phyloP scores from a whole-genome alignment of 371 early-diverging fungal genomes.

The Mucor velutinosus region DNA sequence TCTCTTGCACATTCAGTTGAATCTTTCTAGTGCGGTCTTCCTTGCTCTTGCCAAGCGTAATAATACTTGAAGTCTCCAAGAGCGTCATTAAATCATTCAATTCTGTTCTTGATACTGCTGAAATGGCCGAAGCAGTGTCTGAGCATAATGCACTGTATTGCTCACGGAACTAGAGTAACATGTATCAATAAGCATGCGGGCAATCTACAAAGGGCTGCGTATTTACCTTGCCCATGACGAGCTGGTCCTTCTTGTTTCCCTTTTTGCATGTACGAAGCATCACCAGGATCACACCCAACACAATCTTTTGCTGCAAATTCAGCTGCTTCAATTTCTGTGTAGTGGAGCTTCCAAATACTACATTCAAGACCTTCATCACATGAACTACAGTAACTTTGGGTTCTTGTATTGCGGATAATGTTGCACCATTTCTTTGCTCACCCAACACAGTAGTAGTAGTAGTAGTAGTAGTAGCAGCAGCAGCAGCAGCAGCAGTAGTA shows the following conservation, averaged over 20 bases:
- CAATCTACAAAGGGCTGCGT: slow-evolving; percentile 9
- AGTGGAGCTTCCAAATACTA: slow-evolving; percentile 66
- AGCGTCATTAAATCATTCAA: slow-evolving; percentile 72
- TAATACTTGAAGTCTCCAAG: slow-evolving; percentile 76
- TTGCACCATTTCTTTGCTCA: slow-evolving; percentile 19
- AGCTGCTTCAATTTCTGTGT: slow-evolving; percentile 66
- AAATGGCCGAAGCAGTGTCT: slow-evolving; percentile 45
- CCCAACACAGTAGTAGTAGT: slow-evolving; percentile 20
- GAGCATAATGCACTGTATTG: slow-evolving; percentile 58
- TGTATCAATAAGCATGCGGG: background rate
- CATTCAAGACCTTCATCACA: slow-evolving; percentile 71
- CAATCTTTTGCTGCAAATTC: slow-evolving; percentile 82
- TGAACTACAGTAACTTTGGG: slow-evolving; percentile 84
- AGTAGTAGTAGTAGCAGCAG: no score
- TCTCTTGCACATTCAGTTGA: slow-evolving; percentile 48
- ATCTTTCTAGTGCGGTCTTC: slow-evolving; percentile 56
- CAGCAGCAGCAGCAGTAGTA: no score
- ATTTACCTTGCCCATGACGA: slow-evolving; percentile 55
- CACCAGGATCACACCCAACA: slow-evolving; percentile 57
- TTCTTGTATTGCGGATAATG: background rate
- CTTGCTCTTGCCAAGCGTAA: slow-evolving; percentile 55
- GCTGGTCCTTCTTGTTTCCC: slow-evolving; percentile 45
- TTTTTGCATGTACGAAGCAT: slow-evolving; percentile 34
- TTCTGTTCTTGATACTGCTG: slow-evolving; percentile 76
- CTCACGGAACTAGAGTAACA: slow-evolving; percentile 49